These are phyloP conservation scores for Chlorella sorokiniana DNA, from an alignment of 139 green algal species.

Conservation along the genomic window DNA sequence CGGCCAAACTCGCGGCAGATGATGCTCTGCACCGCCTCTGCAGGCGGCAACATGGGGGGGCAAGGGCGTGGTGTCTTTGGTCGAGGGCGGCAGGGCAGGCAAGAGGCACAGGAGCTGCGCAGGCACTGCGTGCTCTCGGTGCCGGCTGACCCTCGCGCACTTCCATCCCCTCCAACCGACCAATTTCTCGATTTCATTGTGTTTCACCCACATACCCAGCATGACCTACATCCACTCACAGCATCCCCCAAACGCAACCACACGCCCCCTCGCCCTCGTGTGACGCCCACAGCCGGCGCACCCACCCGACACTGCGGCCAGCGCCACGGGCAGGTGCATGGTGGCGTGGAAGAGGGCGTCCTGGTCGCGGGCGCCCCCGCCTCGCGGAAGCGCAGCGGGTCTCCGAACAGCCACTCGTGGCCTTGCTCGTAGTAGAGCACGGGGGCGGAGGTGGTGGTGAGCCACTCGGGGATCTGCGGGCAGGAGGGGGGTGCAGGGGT, in stretches of 20 bases:
- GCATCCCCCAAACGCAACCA: neutral
- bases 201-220: too few species aligned
- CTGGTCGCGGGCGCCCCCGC: conserved; percentile 44
- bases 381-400: conserved; percentile 63
- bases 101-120: neutral
- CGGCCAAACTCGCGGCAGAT: conserved; percentile 67
- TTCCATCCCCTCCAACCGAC: too few species aligned
- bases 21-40: conserved; percentile 54
- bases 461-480: conserved; percentile 69
- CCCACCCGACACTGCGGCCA: conserved; percentile 62
- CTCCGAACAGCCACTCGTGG: conserved; percentile 79
- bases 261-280: neutral
- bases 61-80: neutral
- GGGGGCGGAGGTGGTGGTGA: conserved; percentile 54
- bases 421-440: conserved; percentile 78
- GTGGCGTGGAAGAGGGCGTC: conserved; percentile 70
- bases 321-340: conserved; percentile 67
- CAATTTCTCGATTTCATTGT: too few species aligned
- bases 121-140: too few species aligned
- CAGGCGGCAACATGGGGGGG: neutral
- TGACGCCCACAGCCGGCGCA: neutral
- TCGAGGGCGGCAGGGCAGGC: too few species aligned
- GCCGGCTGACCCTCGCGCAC: too few species aligned
- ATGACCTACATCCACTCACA: neutral
- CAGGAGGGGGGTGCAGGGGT: neutral